Percentiles rank a stretch among this genome's conserved stretches.
These are phyloP conservation scores for Cladosporium sp. DNA, from an alignment of 2,329 filamentous ascomycete genomes.

Conservation along the genomic window DNA sequence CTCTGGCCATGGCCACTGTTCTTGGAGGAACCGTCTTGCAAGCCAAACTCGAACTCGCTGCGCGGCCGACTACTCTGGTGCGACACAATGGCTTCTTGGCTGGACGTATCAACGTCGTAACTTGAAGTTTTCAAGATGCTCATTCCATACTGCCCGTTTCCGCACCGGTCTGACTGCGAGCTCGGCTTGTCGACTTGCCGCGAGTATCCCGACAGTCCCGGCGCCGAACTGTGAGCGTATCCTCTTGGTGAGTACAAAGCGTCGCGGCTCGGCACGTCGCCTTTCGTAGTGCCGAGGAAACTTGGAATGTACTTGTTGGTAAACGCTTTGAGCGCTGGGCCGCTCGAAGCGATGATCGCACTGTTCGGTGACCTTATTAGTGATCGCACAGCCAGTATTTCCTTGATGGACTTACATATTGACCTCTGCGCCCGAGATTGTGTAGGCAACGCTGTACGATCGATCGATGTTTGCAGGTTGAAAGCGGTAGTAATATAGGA, in stretches of 20 bases:
- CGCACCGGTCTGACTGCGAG: background rate
- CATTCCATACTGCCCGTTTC: background rate
- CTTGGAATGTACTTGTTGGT: constrained; percentile 37
- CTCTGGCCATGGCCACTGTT: no score
- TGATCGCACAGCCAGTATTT: no score
- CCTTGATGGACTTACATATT: constrained; percentile 34
- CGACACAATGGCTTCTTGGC: background rate
- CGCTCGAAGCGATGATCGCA: constrained; percentile 55
- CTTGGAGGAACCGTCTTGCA: no score
- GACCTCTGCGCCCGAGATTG: constrained; percentile 42
- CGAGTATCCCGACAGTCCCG: background rate
- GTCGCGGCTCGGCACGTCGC: background rate
- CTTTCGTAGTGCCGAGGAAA: constrained; percentile 28
- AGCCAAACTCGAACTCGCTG: no score
- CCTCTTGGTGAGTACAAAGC: background rate
- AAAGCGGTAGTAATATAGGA: background rate
- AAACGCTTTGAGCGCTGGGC: constrained; percentile 54
- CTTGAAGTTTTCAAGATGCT: constrained; percentile 1
- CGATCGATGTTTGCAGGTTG: constrained; percentile 29
- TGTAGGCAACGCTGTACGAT: constrained; percentile 39
- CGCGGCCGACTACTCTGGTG: background rate
- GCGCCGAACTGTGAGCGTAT: background rate
- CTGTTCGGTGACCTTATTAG: no score
- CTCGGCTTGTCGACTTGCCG: background rate
- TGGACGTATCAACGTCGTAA: background rate